A percentile compares a stretch with the other conserved stretches of the same genome.
These are phyloP conservation scores for Quercus phellos DNA, from an alignment of 331 rosid species.

Conservation along the genomic window DNA sequence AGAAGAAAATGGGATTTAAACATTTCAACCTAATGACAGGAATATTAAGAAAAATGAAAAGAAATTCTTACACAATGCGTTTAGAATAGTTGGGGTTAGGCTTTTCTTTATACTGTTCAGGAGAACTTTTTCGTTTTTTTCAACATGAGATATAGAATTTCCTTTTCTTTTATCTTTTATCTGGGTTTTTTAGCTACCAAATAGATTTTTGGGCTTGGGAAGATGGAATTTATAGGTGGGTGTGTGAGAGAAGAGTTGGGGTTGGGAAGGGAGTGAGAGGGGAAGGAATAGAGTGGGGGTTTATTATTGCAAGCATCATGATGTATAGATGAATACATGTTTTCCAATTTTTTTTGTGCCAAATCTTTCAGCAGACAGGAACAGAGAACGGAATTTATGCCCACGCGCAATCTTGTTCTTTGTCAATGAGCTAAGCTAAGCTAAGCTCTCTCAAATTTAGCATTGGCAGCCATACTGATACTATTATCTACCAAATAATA, in stretches of 20 bases:
- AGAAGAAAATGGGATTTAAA: too few species aligned
- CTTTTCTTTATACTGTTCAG: too few species aligned
- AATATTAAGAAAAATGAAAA: too few species aligned
- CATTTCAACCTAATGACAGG: too few species aligned
- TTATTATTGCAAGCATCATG: conserved; percentile 88
- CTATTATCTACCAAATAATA: not conserved
- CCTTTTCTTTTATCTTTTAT: too few species aligned
- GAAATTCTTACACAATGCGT: too few species aligned
- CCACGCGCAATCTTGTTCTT: conserved; percentile 38
- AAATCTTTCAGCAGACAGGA: conserved; percentile 35
- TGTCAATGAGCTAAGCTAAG: conserved; percentile 26
- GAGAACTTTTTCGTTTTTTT: too few species aligned
- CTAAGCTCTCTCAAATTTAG: conserved; percentile 19
- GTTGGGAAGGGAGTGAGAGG: conserved; percentile 28
- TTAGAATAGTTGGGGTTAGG: too few species aligned
- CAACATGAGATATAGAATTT: too few species aligned
- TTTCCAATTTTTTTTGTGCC: conserved; percentile 34
- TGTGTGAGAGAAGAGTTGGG: conserved; percentile 7
- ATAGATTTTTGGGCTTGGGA: conserved; percentile 6
- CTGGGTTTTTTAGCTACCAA: too few species aligned
- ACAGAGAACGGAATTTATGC: conserved; percentile 43
- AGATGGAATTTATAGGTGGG: conserved; percentile 69
- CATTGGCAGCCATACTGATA: conserved; percentile 16
- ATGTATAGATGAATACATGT: conserved; percentile 56
- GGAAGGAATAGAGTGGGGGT: conserved; percentile 44